These are phyloP conservation scores for Malus sieversii DNA, from an alignment of 306 rosid species.

Conservation along the genomic window DNA sequence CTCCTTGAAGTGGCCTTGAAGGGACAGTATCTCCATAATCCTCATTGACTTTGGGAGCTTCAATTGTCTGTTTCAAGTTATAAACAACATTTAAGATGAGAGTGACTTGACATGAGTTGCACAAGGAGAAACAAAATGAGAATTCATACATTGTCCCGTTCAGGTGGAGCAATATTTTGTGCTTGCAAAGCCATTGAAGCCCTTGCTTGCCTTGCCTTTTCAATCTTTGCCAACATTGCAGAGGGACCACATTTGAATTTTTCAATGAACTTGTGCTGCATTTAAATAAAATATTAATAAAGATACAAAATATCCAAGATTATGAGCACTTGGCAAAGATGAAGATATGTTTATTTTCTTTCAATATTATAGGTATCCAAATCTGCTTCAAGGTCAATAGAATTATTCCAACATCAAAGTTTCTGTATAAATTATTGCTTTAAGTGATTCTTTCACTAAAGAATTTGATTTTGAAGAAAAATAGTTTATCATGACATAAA, in stretches of 20 bases:
- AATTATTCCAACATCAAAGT: not conserved
- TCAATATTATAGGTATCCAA: not conserved
- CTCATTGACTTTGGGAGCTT: conserved; percentile 44
- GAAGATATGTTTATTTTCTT: not conserved
- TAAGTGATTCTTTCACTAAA: not conserved
- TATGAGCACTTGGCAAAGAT: not conserved
- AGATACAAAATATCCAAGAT: conserved; percentile 16
- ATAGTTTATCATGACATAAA: not conserved
- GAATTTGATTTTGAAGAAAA: not conserved
- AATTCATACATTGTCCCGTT: conserved; percentile 47
- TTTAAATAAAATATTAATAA: conserved; percentile 9
- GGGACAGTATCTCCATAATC: conserved; percentile 89
- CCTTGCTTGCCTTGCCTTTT: conserved; percentile 78
- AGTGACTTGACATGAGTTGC: not conserved
- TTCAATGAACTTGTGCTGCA: conserved; percentile 89
- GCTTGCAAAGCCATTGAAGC: conserved; percentile 74
- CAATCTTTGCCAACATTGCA: conserved; percentile 73
- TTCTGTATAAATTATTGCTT: not conserved
- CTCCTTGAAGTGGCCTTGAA: conserved; percentile 44
- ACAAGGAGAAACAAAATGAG: not conserved
- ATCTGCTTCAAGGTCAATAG: not conserved
- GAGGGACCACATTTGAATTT: conserved; percentile 81
- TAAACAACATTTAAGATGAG: conserved; percentile 2
- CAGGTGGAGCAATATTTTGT: conserved; percentile 47
- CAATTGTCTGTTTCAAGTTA: conserved; percentile 43